Percentiles rank a stretch among this genome's conserved stretches.
Conservation (phyloP, 2,329 filamentous ascomycete genomes). For the Sporothrix dimorphospora region DNA sequence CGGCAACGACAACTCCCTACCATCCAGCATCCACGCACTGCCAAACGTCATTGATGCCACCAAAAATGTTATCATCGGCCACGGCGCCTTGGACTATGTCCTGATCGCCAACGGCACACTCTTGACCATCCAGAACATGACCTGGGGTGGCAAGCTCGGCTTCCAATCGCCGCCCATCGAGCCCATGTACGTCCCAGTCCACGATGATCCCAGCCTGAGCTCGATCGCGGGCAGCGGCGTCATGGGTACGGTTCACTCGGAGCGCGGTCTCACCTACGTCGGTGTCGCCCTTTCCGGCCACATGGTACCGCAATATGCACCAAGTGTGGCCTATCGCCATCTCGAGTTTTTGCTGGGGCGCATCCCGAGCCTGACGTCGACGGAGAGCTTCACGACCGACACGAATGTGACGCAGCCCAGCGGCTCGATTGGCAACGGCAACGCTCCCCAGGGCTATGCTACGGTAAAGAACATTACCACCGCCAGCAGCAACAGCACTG, state of each 20-base stretch:
- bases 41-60: conserved; percentile 74
- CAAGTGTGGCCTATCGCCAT: conserved; percentile 69
- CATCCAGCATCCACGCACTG: conserved; percentile 60
- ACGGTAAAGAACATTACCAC: not conserved
- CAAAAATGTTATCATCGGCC: conserved; percentile 72
- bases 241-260: conserved; percentile 69
- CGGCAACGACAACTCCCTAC: conserved; percentile 54
- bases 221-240: conserved; percentile 56
- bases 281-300: conserved; percentile 67
- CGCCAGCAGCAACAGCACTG: not conserved
- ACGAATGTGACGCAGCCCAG: conserved; percentile 35
- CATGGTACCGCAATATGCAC: conserved; percentile 69
- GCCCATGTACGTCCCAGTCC: conserved; percentile 71
- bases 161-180: conserved; percentile 64
- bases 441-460: conserved; percentile 38
- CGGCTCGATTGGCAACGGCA: conserved; percentile 38
- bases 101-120: conserved; percentile 71
- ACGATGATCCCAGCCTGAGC: conserved; percentile 47
- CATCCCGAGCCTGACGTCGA: conserved; percentile 58
- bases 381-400: conserved; percentile 44
- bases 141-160: conserved; percentile 71
- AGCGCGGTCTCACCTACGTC: conserved; percentile 75
- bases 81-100: conserved; percentile 71
- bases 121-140: conserved; percentile 78
- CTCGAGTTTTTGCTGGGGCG: conserved; percentile 76